phyloP scores from a whole-genome alignment of 345 rosid genomes.

The Sapria himalayana region DNA sequence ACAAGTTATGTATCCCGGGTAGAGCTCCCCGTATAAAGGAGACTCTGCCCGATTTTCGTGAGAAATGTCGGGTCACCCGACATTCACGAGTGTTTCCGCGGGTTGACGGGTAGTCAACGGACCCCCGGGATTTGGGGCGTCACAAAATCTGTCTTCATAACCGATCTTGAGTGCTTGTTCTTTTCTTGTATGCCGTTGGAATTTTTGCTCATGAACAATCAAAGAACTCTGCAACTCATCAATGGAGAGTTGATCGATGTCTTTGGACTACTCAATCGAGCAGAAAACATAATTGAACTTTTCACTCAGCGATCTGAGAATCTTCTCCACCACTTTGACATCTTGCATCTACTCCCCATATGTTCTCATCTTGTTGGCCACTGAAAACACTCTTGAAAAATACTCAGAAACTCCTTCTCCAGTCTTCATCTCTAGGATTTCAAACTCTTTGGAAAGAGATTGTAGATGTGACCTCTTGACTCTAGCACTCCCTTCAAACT shows the following conservation, averaged over 20 bases:
- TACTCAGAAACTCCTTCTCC: neutral
- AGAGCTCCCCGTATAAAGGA: too few species aligned
- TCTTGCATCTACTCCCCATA: constrained; percentile 1
- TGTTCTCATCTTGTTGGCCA: constrained; percentile 1
- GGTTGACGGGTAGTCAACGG: too few species aligned
- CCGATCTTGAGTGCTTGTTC: neutral
- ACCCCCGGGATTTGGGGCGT: too few species aligned
- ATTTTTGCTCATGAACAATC: neutral
- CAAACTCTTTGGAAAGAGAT: neutral
- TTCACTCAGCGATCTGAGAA: neutral
- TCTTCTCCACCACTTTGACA: neutral
- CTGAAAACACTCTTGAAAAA: neutral
- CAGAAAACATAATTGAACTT: neutral
- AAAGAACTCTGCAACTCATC: constrained; percentile 1
- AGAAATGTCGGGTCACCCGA: too few species aligned
- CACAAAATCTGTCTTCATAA: neutral
- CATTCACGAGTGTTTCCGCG: too few species aligned
- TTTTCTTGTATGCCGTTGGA: neutral
- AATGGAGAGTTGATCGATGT: neutral
- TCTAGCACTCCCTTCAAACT: neutral
- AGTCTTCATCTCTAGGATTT: neutral
- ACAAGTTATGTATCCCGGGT: too few species aligned
- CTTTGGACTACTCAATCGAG: neutral
- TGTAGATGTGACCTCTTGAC: neutral
- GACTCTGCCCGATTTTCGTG: too few species aligned